These are phyloP conservation scores for Chamaenerion angustifolium DNA, from an alignment of 345 rosid species.

Conservation along the genomic window DNA sequence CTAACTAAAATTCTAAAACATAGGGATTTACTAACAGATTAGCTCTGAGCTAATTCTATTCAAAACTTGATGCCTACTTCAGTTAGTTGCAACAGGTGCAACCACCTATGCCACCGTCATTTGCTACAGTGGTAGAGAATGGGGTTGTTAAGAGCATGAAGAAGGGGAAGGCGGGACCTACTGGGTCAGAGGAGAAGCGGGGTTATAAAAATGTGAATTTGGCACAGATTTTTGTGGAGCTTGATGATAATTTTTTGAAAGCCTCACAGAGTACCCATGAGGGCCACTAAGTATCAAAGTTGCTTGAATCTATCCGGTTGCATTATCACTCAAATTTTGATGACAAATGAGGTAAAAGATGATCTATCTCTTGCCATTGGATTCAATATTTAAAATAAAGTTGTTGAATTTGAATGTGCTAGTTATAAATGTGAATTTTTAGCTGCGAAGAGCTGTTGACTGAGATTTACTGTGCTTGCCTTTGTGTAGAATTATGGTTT, in stretches of 20 bases:
- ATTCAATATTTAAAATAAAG: too few relatives aligned
- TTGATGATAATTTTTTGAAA: constrained; percentile 82
- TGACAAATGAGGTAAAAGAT: constrained; percentile 60
- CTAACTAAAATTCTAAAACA: too few relatives aligned
- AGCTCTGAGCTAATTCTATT: too few relatives aligned
- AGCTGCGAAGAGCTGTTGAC: too few relatives aligned
- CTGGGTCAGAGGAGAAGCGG: constrained; percentile 25
- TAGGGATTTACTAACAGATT: too few relatives aligned
- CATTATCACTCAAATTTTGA: constrained; percentile 99
- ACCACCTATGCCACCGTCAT: constrained; percentile 7
- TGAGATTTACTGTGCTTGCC: too few relatives aligned
- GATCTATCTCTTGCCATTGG: neutral
- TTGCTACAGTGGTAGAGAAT: constrained; percentile 10
- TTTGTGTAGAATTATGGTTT: too few relatives aligned
- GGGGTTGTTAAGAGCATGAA: constrained; percentile 22
- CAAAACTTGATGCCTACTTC: too few relatives aligned
- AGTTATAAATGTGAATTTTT: too few relatives aligned
- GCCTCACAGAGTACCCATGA: constrained; percentile 88
- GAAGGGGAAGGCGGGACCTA: constrained; percentile 22
- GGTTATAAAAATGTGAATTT: constrained; percentile 19
- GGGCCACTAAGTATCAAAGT: constrained; percentile 83
- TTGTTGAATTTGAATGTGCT: too few relatives aligned
- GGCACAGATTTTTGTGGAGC: constrained; percentile 38
- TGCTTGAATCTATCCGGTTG: constrained; percentile 85
- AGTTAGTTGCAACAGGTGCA: too few relatives aligned